Evolutionary conservation across 768 basidiomycete genomes (phyloP).

Genomic region (Phaffia australis): DNA sequence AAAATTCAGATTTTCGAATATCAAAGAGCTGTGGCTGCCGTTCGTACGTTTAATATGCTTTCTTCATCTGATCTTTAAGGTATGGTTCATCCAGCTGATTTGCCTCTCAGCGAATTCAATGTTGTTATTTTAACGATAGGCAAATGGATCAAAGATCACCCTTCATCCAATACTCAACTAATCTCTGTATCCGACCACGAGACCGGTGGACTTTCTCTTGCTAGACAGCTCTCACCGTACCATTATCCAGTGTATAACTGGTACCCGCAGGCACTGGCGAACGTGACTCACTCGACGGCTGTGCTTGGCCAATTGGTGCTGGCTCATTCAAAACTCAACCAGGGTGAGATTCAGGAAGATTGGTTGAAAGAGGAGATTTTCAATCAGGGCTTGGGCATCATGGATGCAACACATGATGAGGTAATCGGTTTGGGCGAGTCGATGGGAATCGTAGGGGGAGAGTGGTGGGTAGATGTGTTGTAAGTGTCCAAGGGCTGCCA

Average conservation of each 20-base stretch:
- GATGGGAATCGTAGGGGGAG: constrained; percentile 11
- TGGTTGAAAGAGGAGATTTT: constrained; percentile 27
- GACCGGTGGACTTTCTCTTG: constrained; percentile 32
- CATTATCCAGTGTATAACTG: constrained; percentile 31
- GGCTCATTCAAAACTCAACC: constrained; percentile 3
- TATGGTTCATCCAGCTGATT: background rate
- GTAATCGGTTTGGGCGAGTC: constrained; percentile 19
- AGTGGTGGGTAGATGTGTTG: constrained; percentile 22
- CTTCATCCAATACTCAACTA: constrained; percentile 26
- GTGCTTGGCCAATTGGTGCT: constrained; percentile 26
- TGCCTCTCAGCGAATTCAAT: background rate
- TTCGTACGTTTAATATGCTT: constrained; percentile 19
- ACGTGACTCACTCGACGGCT: constrained; percentile 29
- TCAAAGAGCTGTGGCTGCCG: constrained; percentile 28
- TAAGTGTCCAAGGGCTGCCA: constrained; percentile 6
- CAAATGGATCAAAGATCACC: constrained; percentile 15
- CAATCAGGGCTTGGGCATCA: constrained; percentile 29
- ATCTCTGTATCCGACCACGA: constrained; percentile 33
- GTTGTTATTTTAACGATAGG: constrained; percentile 15
- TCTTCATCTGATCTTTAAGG: constrained; percentile 14
- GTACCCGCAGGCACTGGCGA: constrained; percentile 29
- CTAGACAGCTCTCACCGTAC: constrained; percentile 27
- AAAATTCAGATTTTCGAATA: constrained; percentile 30
- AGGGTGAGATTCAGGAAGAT: constrained; percentile 15
- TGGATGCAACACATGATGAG: constrained; percentile 27